Evolutionary conservation across 495 filamentous ascomycete species (phyloP).

Genomic region (Hypoxylon rickii): DNA sequence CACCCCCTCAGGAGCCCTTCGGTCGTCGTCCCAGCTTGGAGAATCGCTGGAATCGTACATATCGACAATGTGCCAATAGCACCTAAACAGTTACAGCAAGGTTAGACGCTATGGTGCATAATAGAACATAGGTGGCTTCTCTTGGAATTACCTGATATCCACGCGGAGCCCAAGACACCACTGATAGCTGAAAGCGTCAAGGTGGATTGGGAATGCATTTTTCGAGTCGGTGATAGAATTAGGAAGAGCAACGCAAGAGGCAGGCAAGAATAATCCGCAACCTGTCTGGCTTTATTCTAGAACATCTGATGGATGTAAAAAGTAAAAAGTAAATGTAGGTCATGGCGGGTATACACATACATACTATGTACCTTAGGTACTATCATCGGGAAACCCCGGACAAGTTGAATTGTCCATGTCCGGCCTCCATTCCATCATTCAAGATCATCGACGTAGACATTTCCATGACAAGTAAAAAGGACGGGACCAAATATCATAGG

Average conservation of each 20-base stretch:
- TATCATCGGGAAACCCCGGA: constrained; percentile 6
- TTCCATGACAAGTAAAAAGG: too few relatives aligned
- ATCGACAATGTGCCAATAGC: constrained; percentile 44
- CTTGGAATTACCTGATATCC: constrained; percentile 40
- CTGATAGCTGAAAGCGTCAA: constrained; percentile 30
- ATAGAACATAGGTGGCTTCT: too few relatives aligned
- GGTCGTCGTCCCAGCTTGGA: constrained; percentile 33
- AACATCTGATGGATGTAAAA: too few relatives aligned
- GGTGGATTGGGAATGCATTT: constrained; percentile 35
- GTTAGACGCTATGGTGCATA: too few relatives aligned
- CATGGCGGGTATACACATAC: too few relatives aligned
- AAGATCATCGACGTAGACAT: too few relatives aligned
- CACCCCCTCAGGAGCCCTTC: constrained; percentile 37
- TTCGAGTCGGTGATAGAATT: too few relatives aligned
- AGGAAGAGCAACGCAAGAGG: too few relatives aligned
- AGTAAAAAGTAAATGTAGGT: too few relatives aligned
- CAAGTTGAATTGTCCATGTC: constrained; percentile 26
- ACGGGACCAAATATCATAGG: too few relatives aligned
- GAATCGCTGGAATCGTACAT: constrained; percentile 40
- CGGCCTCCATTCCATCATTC: not conserved
- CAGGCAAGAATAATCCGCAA: too few relatives aligned
- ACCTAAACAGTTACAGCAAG: constrained; percentile 28
- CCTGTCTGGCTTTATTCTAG: not conserved
- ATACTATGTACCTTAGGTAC: not conserved
- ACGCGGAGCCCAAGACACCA: constrained; percentile 35